These are phyloP conservation scores for Filobasidium uniguttulatum DNA, from an alignment of 1,284 basidiomycete species.

Conservation along the genomic window DNA sequence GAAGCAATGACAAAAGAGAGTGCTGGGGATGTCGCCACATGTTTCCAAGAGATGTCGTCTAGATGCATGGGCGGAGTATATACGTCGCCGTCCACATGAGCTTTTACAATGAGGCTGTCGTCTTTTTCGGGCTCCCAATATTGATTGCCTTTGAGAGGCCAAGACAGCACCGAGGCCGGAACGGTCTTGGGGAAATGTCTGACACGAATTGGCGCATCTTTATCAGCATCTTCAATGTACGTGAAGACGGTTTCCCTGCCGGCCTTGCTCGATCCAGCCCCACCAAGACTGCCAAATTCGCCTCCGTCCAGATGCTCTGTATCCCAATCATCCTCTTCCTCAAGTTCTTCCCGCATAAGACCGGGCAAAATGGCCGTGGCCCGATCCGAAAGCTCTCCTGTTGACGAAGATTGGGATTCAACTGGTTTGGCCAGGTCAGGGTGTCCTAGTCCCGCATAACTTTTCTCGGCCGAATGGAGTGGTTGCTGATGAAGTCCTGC, in stretches of 20 bases:
- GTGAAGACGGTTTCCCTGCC: conserved; percentile 7
- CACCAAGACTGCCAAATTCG: neutral
- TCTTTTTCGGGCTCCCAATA: conserved; percentile 19
- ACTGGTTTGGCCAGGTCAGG: neutral
- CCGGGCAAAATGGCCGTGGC: conserved; percentile 25
- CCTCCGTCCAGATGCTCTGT: conserved; percentile 4
- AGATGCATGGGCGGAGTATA: conserved; percentile 40
- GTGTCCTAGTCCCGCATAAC: conserved; percentile 19
- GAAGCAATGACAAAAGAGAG: conserved; percentile 87
- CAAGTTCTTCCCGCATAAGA: conserved; percentile 36
- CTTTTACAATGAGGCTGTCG: conserved; percentile 49
- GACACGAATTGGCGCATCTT: neutral
- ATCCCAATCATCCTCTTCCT: conserved; percentile 22
- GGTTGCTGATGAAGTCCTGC: neutral
- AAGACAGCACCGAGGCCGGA: conserved; percentile 1
- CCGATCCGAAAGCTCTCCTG: neutral
- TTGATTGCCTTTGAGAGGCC: neutral
- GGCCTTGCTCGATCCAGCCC: neutral
- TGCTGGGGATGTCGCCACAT: conserved; percentile 67
- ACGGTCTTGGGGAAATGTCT: neutral
- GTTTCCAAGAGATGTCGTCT: conserved; percentile 46
- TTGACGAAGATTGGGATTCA: neutral
- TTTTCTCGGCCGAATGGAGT: conserved; percentile 17
- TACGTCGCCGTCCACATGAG: conserved; percentile 66
- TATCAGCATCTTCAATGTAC: neutral